phyloP scores from a whole-genome alignment of 768 basidiomycete species.

The Agrocybe pediades region DNA sequence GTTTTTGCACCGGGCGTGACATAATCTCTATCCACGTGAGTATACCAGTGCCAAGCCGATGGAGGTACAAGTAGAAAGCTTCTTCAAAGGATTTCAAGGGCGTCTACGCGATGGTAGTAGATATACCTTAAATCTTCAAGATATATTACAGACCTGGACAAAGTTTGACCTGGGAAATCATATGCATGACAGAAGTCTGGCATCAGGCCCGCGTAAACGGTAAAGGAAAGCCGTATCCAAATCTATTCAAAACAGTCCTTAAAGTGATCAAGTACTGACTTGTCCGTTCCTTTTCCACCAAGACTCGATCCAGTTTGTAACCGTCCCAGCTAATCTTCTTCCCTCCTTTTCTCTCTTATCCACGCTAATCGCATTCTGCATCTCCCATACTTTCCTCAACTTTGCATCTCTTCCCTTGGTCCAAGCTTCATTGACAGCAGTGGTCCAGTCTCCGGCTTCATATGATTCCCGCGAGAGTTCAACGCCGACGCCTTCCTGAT shows the following conservation, averaged over 20 bases:
- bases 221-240: too few species aligned
- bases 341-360: conserved; percentile 44
- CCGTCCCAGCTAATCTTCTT: conserved; percentile 42
- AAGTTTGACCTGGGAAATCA: too few species aligned
- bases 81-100: background rate
- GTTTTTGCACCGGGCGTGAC: conserved; percentile 1
- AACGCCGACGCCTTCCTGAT: conserved; percentile 65
- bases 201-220: too few species aligned
- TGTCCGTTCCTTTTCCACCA: conserved; percentile 45
- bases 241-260: background rate
- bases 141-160: too few species aligned
- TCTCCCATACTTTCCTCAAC: conserved; percentile 43
- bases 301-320: conserved; percentile 17
- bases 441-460: conserved; percentile 62
- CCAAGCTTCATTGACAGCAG: conserved; percentile 58
- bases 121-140: background rate
- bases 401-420: conserved; percentile 47
- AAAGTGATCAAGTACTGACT: conserved; percentile 28
- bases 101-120: background rate
- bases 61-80: background rate
- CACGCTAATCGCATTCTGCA: conserved; percentile 31
- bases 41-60: background rate
- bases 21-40: conserved; percentile 13
- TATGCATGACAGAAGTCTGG: too few species aligned
- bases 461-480: conserved; percentile 56